Evolutionary conservation across 2,329 filamentous ascomycete genomes (phyloP), one percentile per base, ranked within the genome.

Genomic region (Biscogniauxia sp.): DNA sequence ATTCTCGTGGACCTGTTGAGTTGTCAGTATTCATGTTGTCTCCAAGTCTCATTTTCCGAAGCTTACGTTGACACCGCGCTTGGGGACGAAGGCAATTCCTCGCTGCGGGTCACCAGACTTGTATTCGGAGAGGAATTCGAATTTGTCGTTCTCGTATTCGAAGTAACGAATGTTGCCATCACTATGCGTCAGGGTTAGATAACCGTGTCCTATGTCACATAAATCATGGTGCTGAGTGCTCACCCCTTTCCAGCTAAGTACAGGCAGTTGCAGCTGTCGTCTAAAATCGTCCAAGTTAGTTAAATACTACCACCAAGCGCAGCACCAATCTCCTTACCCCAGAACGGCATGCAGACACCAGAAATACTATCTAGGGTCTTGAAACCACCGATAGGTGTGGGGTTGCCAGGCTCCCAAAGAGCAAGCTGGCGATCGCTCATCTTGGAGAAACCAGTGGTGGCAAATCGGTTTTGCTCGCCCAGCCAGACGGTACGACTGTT

Each of bases 91-190:
- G 37, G 92, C 95, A 70, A 99, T 84, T 70, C 95, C 95, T 74
- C 95, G 88, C 79, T 99, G 95, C 32, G 95, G 94, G 66, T 99
- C 95, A 49, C 83, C 81, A n/a, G 95, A 98, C 79, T 97, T 97
- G 84, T 98, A 95, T 76, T 98, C 94, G 65, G 93, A 96, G 58
- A 99, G 81, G 77, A 91, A 97, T 78, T 99, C 94, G 74, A 99
- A 97, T 78, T 97, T 97, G 83, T 98, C 94, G 20, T 98, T 96
- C 74, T 96, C 91, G 73, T 96, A 96, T 78, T 99, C 95, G 76
- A 91, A 99, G 83, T 99, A 99, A 66, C 95, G 93, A 73, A 99
- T 99, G 78, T 99, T 99, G 72, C 95, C 95, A 74, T 99, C 95
- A 77, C 92, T 95, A 64, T 17, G 28, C 26, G 67, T 69, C 41